These are phyloP conservation scores for Goffeauzyma gilvescens DNA, from an alignment of 768 basidiomycete genomes.

Conservation along the genomic window DNA sequence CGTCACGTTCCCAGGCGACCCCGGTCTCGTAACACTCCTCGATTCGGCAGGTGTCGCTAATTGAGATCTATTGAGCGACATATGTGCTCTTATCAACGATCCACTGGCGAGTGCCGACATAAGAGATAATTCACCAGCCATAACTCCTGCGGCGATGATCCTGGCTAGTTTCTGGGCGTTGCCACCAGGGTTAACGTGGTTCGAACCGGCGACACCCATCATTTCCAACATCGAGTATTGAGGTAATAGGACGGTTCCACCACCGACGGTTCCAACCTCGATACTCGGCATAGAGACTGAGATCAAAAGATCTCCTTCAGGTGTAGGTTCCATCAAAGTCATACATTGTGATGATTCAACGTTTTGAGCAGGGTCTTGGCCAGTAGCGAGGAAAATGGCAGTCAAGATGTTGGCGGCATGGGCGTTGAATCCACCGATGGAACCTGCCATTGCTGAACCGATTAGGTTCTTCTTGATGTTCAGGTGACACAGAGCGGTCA, in stretches of 20 bases:
- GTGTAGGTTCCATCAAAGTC: conserved; percentile 95
- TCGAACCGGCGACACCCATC: conserved; percentile 80
- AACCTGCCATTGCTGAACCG: conserved; percentile 94
- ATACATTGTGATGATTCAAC: conserved; percentile 97
- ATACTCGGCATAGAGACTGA: conserved; percentile 97
- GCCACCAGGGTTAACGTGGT: conserved; percentile 63
- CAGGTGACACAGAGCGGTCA: conserved; percentile 67
- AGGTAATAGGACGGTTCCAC: conserved; percentile 78
- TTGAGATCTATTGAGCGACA: conserved; percentile 82
- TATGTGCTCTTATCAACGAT: conserved; percentile 79
- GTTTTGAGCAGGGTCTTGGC: conserved; percentile 97
- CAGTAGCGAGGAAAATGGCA: conserved; percentile 84
- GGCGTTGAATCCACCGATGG: conserved; percentile 95
- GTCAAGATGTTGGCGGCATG: conserved; percentile 96
- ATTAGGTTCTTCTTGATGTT: conserved; percentile 95
- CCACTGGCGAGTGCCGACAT: conserved; percentile 85
- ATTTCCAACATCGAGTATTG: conserved; percentile 80
- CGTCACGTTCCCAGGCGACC: too few relatives aligned
- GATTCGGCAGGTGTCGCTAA: too few relatives aligned
- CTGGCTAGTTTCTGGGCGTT: conserved; percentile 80
- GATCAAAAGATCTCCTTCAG: conserved; percentile 75
- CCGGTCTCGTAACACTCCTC: too few relatives aligned
- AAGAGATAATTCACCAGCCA: conserved; percentile 90
- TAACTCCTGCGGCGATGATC: conserved; percentile 75
- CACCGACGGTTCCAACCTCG: conserved; percentile 94